These are phyloP conservation scores for Cucurbita maxima DNA, from an alignment of 306 rosid genomes.

Conservation along the genomic window DNA sequence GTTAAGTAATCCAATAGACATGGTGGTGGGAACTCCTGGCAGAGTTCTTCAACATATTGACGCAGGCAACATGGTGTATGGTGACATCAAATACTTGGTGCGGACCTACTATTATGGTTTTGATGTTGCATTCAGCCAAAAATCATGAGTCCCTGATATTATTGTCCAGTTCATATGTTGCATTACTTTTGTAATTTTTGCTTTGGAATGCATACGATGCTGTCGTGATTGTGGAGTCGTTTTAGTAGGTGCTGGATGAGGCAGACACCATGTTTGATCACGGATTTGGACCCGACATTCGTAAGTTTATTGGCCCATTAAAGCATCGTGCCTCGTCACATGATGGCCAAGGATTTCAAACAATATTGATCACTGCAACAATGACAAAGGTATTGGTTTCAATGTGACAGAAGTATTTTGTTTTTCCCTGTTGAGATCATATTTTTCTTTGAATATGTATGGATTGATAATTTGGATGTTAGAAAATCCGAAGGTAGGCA, in stretches of 20 bases:
- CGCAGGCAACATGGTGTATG: constrained; percentile 84
- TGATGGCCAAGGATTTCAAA: constrained; percentile 65
- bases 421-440: neutral
- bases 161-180: neutral
- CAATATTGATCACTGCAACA: constrained; percentile 86
- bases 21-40: constrained; percentile 96
- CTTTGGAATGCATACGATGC: neutral
- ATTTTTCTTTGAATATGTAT: neutral
- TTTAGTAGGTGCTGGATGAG: constrained; percentile 78
- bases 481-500: neutral
- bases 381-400: constrained; percentile 55
- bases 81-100: constrained; percentile 86
- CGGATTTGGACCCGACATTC: constrained; percentile 96
- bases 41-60: constrained; percentile 89
- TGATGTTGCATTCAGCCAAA: neutral
- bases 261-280: constrained; percentile 98
- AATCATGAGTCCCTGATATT: neutral
- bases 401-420: neutral
- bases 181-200: neutral
- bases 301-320: constrained; percentile 66
- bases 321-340: constrained; percentile 52
- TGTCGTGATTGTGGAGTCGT: constrained; percentile 8
- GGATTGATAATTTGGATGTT: neutral
- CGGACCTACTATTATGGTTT: constrained; percentile 2
- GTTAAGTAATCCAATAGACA: constrained; percentile 59